Base-by-base conservation (phyloP, 1,139 yeast species). In the Yamadazyma buinensis region DNA sequence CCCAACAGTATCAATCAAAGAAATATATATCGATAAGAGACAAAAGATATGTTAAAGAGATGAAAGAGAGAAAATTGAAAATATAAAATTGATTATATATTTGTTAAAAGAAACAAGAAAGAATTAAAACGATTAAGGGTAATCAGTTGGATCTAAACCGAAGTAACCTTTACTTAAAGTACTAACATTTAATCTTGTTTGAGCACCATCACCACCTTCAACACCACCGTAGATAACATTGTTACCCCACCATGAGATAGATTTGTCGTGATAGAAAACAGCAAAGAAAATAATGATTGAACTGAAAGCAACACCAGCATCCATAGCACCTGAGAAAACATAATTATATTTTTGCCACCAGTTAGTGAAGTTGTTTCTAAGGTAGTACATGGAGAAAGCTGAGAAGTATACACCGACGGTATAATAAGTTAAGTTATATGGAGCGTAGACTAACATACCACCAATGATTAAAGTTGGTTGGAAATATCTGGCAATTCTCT, bases 371-470 rank as follows among this genome's bases (percentile, higher is more conserved):
- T 48, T 55, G 42, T 52, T 59, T 55, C 60, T 61, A 33, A 62
- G 35, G 41, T 41, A 49, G 41, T 49, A 44, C 74, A 75, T 77
- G 57, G 78, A 79, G 23, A 61, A 43, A 37, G 55, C 64, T 9
- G 74, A 62, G 15, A 69, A 47, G 37, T 67, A 64, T 34, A 73
- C 48, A 20, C 79, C 78, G 19, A 72, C 69, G 15, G 75, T 67
- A 42, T 56, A 60, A 56, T 75, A 79, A 51, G 69, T 59, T 42
- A 77, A 51, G 51, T 75, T 76, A 45, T 71, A 74, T 12, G 83
- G 82, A 15, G 76, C 75, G 42, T 59, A 70, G 34, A 55, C 49
- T 22, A 55, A 37, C 47, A 64, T 56, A 29, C 72, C 74, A 39
- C 57, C 59, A 25, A 67, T 45, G 33, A 66, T 45, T 35, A 61